Evolutionary conservation across 805 yeast genomes (phyloP).

Genomic region (Saccharomycopsis capsularis): DNA sequence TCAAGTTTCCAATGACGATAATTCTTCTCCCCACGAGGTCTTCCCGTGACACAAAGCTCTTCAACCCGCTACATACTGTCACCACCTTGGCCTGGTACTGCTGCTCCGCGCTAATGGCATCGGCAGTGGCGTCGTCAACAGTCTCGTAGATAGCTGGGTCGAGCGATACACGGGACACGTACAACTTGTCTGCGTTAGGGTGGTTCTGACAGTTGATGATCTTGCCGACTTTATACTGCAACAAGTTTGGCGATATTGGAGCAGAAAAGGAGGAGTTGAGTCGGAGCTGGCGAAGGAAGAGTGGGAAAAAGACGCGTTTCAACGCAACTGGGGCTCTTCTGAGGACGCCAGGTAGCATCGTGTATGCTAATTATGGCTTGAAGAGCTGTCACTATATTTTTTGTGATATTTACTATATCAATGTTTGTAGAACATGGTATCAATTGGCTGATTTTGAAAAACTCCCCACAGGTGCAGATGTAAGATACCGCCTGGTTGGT

Average conservation of each 20-base stretch:
- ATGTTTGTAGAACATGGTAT: too few species aligned
- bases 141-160: conserved; percentile 1
- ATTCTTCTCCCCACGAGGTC: conserved; percentile 37
- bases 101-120: conserved; percentile 1
- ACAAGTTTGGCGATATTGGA: conserved; percentile 5
- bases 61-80: conserved; percentile 58
- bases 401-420: too few species aligned
- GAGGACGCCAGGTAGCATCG: too few species aligned
- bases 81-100: conserved; percentile 25
- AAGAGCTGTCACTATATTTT: too few species aligned
- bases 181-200: conserved; percentile 52
- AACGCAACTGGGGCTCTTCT: too few species aligned
- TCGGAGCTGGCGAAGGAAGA: too few species aligned
- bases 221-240: conserved; percentile 40
- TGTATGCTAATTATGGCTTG: too few species aligned
- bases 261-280: background rate
- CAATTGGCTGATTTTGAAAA: too few species aligned
- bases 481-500: too few species aligned
- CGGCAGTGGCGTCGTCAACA: conserved; percentile 16
- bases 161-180: conserved; percentile 44
- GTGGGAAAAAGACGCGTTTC: too few species aligned
- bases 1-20: conserved; percentile 50
- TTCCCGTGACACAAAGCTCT: conserved; percentile 35
- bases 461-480: too few species aligned
- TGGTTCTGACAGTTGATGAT: conserved; percentile 42